These are phyloP conservation scores for Hypoxylon intermedium DNA, from an alignment of 495 filamentous ascomycete species.

Conservation along the genomic window DNA sequence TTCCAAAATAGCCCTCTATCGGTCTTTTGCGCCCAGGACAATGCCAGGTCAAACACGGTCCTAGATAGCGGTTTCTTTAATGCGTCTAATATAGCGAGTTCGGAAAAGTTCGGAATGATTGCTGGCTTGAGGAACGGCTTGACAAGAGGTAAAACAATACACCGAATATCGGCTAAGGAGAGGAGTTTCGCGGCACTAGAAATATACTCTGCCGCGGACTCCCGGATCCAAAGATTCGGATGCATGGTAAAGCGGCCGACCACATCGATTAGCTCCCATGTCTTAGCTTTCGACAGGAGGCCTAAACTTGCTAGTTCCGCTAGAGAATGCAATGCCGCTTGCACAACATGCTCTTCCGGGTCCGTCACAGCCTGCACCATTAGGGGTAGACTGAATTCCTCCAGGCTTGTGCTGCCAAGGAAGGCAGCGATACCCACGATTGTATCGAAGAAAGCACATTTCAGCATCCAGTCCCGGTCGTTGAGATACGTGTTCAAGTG, in stretches of 20 bases:
- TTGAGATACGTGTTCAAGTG: slow-evolving; percentile 98
- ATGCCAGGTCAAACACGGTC: slow-evolving; percentile 80
- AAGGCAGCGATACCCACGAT: slow-evolving; percentile 93
- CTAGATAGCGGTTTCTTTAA: slow-evolving; percentile 85
- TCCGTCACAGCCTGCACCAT: slow-evolving; percentile 98
- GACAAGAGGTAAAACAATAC: slow-evolving; percentile 80
- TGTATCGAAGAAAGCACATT: slow-evolving; percentile 95
- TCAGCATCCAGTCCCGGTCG: slow-evolving; percentile 93
- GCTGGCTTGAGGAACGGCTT: slow-evolving; percentile 79
- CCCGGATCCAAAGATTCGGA: slow-evolving; percentile 93
- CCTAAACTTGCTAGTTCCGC: slow-evolving; percentile 90
- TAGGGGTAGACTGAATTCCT: slow-evolving; percentile 94
- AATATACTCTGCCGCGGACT: slow-evolving; percentile 84
- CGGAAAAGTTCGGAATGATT: slow-evolving; percentile 66
- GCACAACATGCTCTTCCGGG: slow-evolving; percentile 92
- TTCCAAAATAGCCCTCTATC: slow-evolving; percentile 89
- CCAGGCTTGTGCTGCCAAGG: slow-evolving; percentile 82
- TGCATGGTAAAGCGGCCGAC: slow-evolving; percentile 87
- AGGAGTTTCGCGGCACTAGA: slow-evolving; percentile 76
- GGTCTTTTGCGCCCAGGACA: slow-evolving; percentile 82
- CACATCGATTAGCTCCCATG: slow-evolving; percentile 84
- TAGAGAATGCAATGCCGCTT: slow-evolving; percentile 85
- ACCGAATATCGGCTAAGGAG: slow-evolving; percentile 81
- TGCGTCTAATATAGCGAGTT: slow-evolving; percentile 77
- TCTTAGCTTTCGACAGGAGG: slow-evolving; percentile 81